These are phyloP conservation scores for Colletotrichum truncatum DNA, from an alignment of 2,329 filamentous ascomycete genomes.

Conservation along the genomic window DNA sequence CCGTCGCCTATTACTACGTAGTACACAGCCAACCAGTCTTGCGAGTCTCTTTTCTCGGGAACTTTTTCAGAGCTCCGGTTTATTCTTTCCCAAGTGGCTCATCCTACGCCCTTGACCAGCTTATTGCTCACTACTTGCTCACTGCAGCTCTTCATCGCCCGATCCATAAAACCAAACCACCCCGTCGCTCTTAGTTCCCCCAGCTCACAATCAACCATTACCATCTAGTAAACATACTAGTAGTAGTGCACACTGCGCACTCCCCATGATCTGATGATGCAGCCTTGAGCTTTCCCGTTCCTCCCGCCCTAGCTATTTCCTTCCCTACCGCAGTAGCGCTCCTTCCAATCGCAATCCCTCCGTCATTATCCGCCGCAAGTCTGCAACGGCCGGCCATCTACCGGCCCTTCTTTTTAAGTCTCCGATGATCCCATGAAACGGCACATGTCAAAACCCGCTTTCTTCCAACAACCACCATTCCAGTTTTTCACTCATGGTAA, in stretches of 20 bases:
- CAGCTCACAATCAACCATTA: background rate
- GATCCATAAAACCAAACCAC: slow-evolving; percentile 2
- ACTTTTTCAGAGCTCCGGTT: slow-evolving; percentile 16
- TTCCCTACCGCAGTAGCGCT: background rate
- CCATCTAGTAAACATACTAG: too few species aligned
- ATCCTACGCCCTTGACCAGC: too few species aligned
- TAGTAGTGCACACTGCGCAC: too few species aligned
- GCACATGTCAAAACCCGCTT: slow-evolving; percentile 3
- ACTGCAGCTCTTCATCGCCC: slow-evolving; percentile 24
- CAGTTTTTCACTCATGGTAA: too few species aligned
- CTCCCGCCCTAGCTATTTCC: background rate
- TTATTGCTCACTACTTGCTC: background rate
- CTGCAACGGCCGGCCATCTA: background rate
- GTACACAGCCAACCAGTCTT: too few species aligned
- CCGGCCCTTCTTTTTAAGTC: background rate
- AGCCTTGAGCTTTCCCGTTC: slow-evolving; percentile 15
- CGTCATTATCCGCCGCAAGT: background rate
- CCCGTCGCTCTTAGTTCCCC: background rate
- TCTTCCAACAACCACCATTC: background rate
- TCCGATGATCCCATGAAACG: background rate
- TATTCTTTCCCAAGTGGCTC: background rate
- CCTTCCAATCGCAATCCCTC: background rate
- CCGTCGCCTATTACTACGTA: background rate
- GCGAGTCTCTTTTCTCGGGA: slow-evolving; percentile 3
- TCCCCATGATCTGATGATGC: slow-evolving; percentile 24